Evolutionary conservation across 2,329 filamentous ascomycete genomes (phyloP).

Genomic region (Microsporum ferrugineum): DNA sequence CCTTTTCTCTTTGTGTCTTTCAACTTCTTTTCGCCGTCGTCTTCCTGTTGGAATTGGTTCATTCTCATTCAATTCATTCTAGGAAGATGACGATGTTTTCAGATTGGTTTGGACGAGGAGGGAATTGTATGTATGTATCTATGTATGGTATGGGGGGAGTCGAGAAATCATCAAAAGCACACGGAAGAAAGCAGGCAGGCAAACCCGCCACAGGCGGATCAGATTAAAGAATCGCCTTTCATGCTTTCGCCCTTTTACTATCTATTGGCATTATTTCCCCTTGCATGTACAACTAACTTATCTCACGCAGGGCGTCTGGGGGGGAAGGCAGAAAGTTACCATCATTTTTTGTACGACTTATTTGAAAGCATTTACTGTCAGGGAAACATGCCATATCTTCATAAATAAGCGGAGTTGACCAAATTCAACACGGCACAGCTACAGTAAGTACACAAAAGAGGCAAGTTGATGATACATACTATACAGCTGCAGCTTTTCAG

Average conservation of each 20-base stretch:
- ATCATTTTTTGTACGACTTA: not conserved
- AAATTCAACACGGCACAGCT: not conserved
- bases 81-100: not conserved
- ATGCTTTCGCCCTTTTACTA: not conserved
- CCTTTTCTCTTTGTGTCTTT: not conserved
- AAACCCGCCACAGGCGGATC: not conserved
- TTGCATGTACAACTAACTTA: not conserved
- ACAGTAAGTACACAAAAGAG: not conserved
- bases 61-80: not conserved
- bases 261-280: not conserved
- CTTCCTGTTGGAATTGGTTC: not conserved
- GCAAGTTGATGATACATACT: not conserved
- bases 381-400: not conserved
- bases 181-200: not conserved
- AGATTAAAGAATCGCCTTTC: not conserved
- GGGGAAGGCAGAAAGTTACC: not conserved
- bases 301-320: not conserved
- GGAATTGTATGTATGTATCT: conserved; percentile 1
- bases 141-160: conserved; percentile 1
- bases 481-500: not conserved
- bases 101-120: not conserved
- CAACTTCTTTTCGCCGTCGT: not conserved
- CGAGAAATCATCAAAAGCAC: not conserved
- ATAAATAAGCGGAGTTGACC: not conserved
- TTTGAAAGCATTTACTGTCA: not conserved